Base-by-base conservation (phyloP, 1,284 basidiomycete genomes). In the Malassezia yamatoensis region DNA sequence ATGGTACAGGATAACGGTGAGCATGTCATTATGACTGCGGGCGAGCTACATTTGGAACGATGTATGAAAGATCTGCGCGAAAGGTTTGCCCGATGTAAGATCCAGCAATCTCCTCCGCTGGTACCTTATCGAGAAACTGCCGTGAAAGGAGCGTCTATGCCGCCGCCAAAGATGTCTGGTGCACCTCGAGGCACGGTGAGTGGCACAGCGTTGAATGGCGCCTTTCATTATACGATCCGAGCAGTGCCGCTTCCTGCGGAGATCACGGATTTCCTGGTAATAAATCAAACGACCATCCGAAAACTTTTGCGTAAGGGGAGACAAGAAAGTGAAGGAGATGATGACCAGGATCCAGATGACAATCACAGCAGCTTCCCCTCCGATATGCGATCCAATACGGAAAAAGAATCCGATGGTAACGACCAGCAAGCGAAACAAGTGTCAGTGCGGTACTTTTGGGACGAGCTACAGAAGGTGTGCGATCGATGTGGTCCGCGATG, bases 91-190 rank as follows among this genome's bases (percentile, higher is more conserved):
- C 83, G 84, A 59, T 85, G 94, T 49, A 86, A 88, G 50, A 90
- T 99, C 46, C 88, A 93, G 65, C 84, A 86, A 8, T 96, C 90
- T 1, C 85, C 90, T 65, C 91, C 93, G 0, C 93, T 98, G 50
- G 94, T 99, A 5, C 93, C 94, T 1, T 99, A 96, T 79, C 82
- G 94, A 44, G 94, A 98, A 77, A 96, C 93, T 0, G 88, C 89
- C 0, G 81, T 96, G 33, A 58, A 63, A 4, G 70, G 59, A 8
- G 55, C 58, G 33, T 90, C 96, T 65, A 94, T 96, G 90, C 81
- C 83, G 1, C 84, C 87, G 5, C 83, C 86, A 0, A 96, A 90
- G 75, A 85, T 83, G 1, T 72, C 77, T 9, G 83, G 83, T 65
- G 83, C 83, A 0, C 78, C 81, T 9, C 81, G 93, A 24, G 93